phyloP scores from a whole-genome alignment of 208 protist genomes.

The Acanthamoeba lenticulata region DNA sequence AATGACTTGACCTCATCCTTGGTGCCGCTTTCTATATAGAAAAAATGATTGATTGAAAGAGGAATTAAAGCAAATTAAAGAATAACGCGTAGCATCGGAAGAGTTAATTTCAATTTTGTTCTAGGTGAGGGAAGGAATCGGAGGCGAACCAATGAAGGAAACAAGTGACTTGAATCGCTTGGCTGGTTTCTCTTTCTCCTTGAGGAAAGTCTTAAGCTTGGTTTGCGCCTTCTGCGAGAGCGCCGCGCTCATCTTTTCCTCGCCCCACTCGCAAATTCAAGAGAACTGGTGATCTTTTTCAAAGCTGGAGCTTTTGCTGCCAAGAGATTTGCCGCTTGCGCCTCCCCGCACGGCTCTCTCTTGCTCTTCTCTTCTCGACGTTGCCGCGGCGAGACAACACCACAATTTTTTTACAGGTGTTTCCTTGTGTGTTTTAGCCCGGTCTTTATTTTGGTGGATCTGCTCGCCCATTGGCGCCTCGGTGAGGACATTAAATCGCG shows the following conservation, averaged over 20 bases:
- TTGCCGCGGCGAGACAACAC: too few species aligned
- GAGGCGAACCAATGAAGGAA: conserved; percentile 21
- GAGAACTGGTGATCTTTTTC: too few species aligned
- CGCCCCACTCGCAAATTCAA: not conserved
- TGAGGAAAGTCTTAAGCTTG: conserved; percentile 55
- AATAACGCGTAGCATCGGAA: not conserved
- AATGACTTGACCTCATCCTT: conserved; percentile 1
- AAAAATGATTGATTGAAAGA: not conserved
- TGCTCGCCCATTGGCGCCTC: too few species aligned
- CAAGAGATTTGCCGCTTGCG: too few species aligned
- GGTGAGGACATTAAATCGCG: too few species aligned
- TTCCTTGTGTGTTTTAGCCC: too few species aligned
- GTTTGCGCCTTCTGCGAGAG: conserved; percentile 35
- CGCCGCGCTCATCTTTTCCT: not conserved
- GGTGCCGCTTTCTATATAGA: not conserved
- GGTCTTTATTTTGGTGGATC: too few species aligned
- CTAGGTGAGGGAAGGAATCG: not conserved
- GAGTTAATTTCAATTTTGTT: not conserved
- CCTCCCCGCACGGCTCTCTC: too few species aligned
- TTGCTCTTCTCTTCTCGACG: too few species aligned
- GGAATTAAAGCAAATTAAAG: not conserved
- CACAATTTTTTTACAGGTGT: too few species aligned
- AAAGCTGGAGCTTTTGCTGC: too few species aligned
- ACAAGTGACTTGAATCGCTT: conserved; percentile 55
- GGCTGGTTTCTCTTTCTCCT: conserved; percentile 51